These are phyloP conservation scores for Cytospora piceae DNA, from an alignment of 2,329 filamentous ascomycete species.

Conservation along the genomic window DNA sequence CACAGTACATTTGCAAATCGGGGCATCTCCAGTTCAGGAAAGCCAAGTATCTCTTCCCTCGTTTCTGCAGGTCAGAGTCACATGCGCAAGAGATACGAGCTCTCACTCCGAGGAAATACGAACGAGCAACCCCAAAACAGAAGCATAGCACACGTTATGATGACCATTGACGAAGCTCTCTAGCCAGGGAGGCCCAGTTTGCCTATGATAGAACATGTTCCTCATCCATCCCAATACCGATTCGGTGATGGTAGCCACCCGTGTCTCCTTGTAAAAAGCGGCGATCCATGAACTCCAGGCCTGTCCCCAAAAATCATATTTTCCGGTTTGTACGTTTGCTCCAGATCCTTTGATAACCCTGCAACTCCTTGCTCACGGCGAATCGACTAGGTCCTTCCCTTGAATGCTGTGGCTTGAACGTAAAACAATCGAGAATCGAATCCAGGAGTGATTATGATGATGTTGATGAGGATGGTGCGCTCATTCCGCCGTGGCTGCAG, in stretches of 20 bases:
- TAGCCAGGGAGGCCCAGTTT: background rate
- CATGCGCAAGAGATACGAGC: slow-evolving; percentile 1
- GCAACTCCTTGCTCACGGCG: slow-evolving; percentile 21
- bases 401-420: slow-evolving; percentile 5
- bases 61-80: background rate
- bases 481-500: slow-evolving; percentile 20
- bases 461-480: background rate
- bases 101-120: background rate
- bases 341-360: slow-evolving; percentile 13
- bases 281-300: slow-evolving; percentile 11
- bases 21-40: background rate
- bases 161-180: background rate
- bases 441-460: background rate
- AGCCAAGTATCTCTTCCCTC: background rate
- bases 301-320: background rate
- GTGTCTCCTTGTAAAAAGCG: background rate
- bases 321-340: slow-evolving; percentile 14
- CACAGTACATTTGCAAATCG: background rate
- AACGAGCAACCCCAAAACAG: background rate
- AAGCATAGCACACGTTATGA: background rate
- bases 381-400: slow-evolving; percentile 10
- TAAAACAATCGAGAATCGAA: slow-evolving; percentile 3
- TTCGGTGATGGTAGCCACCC: slow-evolving; percentile 11
- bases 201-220: slow-evolving; percentile 2
- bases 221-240: background rate